Evolutionary conservation across 2,329 filamentous ascomycete genomes (phyloP).

Genomic region (Exophiala sideris): DNA sequence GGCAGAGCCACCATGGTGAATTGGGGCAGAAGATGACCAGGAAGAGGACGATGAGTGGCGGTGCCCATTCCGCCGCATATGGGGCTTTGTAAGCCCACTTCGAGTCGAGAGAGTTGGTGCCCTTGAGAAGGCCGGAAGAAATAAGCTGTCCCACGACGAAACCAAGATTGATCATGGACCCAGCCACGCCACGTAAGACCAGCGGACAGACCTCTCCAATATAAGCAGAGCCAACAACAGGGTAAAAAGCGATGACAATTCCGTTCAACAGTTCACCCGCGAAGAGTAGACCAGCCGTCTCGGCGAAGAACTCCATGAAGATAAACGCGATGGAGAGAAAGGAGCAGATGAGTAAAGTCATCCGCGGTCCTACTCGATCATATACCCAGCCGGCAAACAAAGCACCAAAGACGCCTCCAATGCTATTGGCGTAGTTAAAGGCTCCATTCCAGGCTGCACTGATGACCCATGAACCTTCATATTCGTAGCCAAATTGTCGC

Average conservation of each 20-base stretch:
- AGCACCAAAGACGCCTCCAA: slow-evolving; percentile 45
- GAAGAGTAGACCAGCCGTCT: slow-evolving; percentile 37
- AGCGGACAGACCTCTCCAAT: slow-evolving; percentile 40
- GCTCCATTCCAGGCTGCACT: slow-evolving; percentile 60
- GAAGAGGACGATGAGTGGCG: slow-evolving; percentile 17
- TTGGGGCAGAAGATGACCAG: slow-evolving; percentile 34
- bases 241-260: slow-evolving; percentile 45
- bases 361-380: slow-evolving; percentile 34
- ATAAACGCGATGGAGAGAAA: slow-evolving; percentile 3
- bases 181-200: slow-evolving; percentile 47
- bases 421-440: slow-evolving; percentile 49
- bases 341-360: slow-evolving; percentile 2
- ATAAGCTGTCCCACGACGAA: slow-evolving; percentile 39
- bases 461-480: slow-evolving; percentile 30
- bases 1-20: slow-evolving; percentile 50
- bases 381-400: slow-evolving; percentile 33
- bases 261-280: slow-evolving; percentile 47
- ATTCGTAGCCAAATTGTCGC: slow-evolving; percentile 46
- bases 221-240: slow-evolving; percentile 46
- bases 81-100: slow-evolving; percentile 36
- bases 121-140: slow-evolving; percentile 29
- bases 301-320: slow-evolving; percentile 30
- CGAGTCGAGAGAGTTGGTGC: slow-evolving; percentile 23
- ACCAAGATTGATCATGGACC: slow-evolving; percentile 49
- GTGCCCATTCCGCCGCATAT: slow-evolving; percentile 27